Evolutionary conservation across 2,329 filamentous ascomycete species (phyloP), one percentile per base, ranked within the genome.

Genomic region (Lithohypha guttulata): DNA sequence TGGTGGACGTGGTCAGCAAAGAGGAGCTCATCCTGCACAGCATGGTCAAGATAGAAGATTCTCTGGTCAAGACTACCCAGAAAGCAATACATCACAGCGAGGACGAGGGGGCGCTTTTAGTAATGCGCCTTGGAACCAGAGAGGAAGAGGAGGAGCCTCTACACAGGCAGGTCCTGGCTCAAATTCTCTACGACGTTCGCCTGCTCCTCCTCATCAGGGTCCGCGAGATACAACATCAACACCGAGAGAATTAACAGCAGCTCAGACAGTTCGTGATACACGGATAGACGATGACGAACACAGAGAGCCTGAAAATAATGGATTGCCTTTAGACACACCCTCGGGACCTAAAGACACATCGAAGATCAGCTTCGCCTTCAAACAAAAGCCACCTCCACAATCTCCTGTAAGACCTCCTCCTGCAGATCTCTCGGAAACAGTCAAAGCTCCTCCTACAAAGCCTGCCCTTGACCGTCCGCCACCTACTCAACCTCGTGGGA

Each of bases 281-380:
- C 74, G 75, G 43, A 70, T 72, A 10, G 79, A 84, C 54, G 77
- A 84, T 52, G 68, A 73, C 46, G 56, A 28, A 48, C 62, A 72
- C 41, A 64, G 68, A 39, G 73, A 75, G 61, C 69, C 70, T 20
- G 71, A 71, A 14, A 68, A 74, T 8, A 66, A 60, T 41, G 71
- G 73, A 42, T 65, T 73, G 26, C 61, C 70, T 2, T 66, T 47
- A 21, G 42, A 71, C 14, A 65, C 68, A 2, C 69, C 73, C 4
- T 66, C 73, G n/a, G 66, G 71, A 43, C 54, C 61, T 43, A 58
- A 67, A 55, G 64, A 67, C 42, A 64, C 65, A 2, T 76, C 77
- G 30, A 91, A 89, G 61, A 93, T 95, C 54, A 93, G 85, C 57
- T 96, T 96, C 58, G 85, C 86, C 1, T 85, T 96, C 60, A 95